These are phyloP conservation scores for Moringa oleifera DNA, from an alignment of 345 rosid species.

Conservation along the genomic window DNA sequence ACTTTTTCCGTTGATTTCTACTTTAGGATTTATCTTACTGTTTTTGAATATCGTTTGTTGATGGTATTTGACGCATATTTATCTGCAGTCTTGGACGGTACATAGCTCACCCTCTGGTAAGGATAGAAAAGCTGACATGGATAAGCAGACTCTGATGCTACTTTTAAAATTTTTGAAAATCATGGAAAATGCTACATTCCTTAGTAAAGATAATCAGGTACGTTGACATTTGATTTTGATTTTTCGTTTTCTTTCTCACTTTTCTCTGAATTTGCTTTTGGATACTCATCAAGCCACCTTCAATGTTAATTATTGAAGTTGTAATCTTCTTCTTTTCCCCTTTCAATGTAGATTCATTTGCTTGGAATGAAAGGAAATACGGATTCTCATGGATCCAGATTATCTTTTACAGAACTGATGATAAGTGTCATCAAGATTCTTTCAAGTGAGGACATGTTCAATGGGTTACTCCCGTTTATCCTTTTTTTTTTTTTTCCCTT, in stretches of 20 bases:
- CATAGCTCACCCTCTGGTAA: conserved; percentile 24
- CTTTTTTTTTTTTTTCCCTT: conserved; percentile 4
- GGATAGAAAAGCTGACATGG: conserved; percentile 35
- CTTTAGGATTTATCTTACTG: neutral
- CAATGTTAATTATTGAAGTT: conserved; percentile 8
- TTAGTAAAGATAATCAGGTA: conserved; percentile 92
- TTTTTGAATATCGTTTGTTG: neutral
- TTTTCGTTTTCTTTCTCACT: conserved; percentile 9
- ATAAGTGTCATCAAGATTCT: conserved; percentile 61
- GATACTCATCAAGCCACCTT: conserved; percentile 1
- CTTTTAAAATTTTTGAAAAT: conserved; percentile 83
- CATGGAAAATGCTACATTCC: conserved; percentile 95
- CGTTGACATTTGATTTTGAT: conserved; percentile 6
- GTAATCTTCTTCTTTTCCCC: conserved; percentile 7
- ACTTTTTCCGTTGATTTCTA: neutral
- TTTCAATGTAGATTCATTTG: conserved; percentile 59
- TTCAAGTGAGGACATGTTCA: conserved; percentile 50
- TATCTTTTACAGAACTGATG: conserved; percentile 53
- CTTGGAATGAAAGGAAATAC: conserved; percentile 58
- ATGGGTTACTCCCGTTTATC: neutral
- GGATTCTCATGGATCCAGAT: conserved; percentile 32
- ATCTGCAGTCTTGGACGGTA: conserved; percentile 44
- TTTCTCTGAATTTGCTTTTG: neutral
- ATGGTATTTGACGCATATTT: conserved; percentile 10
- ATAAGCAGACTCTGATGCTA: conserved; percentile 43